Evolutionary conservation across 441 rosid genomes (phyloP).

Genomic region (Corymbia calophylla): DNA sequence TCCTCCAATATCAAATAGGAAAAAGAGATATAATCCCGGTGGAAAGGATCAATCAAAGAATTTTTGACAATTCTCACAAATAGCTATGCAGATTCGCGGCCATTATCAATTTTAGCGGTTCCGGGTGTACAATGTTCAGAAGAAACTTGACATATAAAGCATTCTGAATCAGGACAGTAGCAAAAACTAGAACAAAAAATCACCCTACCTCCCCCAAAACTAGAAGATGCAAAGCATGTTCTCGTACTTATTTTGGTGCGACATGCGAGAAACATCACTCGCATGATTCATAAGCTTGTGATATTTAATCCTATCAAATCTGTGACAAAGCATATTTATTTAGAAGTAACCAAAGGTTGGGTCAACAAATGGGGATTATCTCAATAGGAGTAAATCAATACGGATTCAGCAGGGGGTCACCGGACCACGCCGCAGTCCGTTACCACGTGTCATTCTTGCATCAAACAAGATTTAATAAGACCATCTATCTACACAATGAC

Average conservation of each 20-base stretch:
- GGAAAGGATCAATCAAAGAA: neutral
- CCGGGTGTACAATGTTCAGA: neutral
- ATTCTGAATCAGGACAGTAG: too few species aligned
- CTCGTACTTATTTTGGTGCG: neutral
- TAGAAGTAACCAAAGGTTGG: neutral
- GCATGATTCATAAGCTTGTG: neutral
- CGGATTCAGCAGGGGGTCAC: neutral
- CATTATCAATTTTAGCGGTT: neutral
- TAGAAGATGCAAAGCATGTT: neutral
- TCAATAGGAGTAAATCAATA: neutral
- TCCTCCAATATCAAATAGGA: neutral
- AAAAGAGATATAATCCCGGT: neutral
- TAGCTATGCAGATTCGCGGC: neutral
- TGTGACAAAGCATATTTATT: neutral
- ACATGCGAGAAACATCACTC: neutral
- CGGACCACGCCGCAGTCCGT: rapidly evolving
- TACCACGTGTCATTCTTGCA: neutral
- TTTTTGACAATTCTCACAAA: neutral
- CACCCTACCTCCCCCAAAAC: neutral
- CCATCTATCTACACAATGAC: neutral
- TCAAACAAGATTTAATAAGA: neutral
- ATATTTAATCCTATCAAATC: neutral
- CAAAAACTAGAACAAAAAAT: neutral
- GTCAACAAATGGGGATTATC: neutral
- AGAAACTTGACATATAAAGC: neutral